These are phyloP conservation scores for Hibiscus mutabilis DNA, from an alignment of 345 rosid genomes.

Conservation along the genomic window DNA sequence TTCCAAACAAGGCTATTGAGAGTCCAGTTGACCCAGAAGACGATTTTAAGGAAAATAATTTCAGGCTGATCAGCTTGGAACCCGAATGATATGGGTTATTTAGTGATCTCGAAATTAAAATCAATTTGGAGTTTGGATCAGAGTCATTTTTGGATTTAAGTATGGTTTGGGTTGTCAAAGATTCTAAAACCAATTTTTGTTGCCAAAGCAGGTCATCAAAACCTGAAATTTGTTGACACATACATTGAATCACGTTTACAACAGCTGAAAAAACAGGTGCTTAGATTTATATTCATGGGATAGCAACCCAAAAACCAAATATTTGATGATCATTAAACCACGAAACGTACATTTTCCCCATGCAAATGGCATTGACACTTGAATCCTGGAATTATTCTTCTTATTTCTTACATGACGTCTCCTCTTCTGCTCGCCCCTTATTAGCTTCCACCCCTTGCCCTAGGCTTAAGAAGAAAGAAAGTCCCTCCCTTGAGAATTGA, in stretches of 20 bases:
- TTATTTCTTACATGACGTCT: not conserved
- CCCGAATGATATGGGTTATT: no score
- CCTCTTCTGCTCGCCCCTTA: not conserved
- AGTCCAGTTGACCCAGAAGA: no score
- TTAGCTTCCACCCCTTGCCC: not conserved
- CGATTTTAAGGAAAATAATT: no score
- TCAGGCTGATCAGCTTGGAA: no score
- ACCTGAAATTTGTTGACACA: slow-evolving; percentile 1
- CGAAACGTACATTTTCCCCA: not conserved
- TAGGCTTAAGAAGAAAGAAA: not conserved
- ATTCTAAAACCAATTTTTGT: no score
- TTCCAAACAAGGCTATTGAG: no score
- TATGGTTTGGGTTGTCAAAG: no score
- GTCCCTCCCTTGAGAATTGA: not conserved
- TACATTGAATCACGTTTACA: slow-evolving; percentile 10
- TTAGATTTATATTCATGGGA: not conserved
- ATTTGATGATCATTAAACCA: not conserved
- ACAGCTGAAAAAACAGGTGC: not conserved
- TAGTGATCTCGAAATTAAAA: no score
- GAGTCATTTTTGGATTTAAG: no score
- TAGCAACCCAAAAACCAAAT: not conserved
- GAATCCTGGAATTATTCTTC: not conserved
- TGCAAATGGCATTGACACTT: not conserved
- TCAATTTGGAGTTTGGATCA: no score
- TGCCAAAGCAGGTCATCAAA: not conserved